phyloP scores from a whole-genome alignment of 352 stramenopile species.

The Phytopythium boreale region DNA sequence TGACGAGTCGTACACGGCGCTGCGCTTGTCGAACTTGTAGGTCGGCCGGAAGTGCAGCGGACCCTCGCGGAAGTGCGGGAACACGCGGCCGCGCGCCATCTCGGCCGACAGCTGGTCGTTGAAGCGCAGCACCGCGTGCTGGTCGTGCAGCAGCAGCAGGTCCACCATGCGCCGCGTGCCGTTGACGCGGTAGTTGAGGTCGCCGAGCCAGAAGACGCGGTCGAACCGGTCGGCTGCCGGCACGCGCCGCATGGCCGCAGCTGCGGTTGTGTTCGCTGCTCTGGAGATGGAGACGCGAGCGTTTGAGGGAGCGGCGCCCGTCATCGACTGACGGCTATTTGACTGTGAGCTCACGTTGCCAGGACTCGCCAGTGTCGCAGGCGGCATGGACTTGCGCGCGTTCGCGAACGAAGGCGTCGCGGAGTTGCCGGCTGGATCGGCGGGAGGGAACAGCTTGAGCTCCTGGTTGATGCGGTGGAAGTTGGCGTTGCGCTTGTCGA shows the following conservation, averaged over 20 bases:
- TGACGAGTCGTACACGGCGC: slow-evolving; percentile 92
- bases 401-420: neutral
- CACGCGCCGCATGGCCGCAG: slow-evolving; percentile 2
- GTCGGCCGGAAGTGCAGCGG: slow-evolving; percentile 91
- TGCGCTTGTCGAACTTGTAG: slow-evolving; percentile 96
- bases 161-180: slow-evolving; percentile 89
- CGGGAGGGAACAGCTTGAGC: slow-evolving; percentile 35
- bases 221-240: slow-evolving; percentile 73
- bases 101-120: slow-evolving; percentile 91
- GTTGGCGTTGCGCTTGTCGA: slow-evolving; percentile 88
- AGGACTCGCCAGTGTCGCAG: neutral
- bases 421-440: neutral
- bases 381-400: neutral
- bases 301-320: neutral
- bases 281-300: neutral
- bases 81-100: slow-evolving; percentile 79
- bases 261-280: neutral
- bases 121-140: slow-evolving; percentile 76
- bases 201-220: slow-evolving; percentile 92
- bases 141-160: slow-evolving; percentile 55
- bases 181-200: slow-evolving; percentile 95
- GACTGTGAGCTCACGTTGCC: neutral
- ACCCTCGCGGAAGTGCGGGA: slow-evolving; percentile 89
- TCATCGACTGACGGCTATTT: neutral
- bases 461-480: slow-evolving; percentile 87